These are phyloP conservation scores for Myxozyma kluyveri DNA, from an alignment of 805 yeast genomes.

Conservation along the genomic window DNA sequence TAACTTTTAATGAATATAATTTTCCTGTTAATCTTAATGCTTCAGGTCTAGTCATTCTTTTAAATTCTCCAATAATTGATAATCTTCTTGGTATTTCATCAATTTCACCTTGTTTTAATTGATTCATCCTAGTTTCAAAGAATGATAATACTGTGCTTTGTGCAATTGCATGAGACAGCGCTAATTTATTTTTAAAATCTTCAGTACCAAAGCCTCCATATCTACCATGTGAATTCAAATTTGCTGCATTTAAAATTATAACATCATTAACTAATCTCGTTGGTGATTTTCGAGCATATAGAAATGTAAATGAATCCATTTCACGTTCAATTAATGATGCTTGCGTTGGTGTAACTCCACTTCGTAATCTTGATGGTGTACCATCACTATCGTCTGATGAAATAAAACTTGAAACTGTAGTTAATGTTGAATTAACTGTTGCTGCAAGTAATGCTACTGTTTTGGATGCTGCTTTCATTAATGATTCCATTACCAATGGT, in stretches of 20 bases:
- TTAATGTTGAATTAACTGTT: too few species aligned
- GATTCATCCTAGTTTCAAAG: constrained; percentile 86
- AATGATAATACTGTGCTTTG: constrained; percentile 89
- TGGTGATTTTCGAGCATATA: constrained; percentile 50
- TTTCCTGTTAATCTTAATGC: constrained; percentile 85
- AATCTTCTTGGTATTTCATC: constrained; percentile 81
- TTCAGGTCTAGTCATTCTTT: constrained; percentile 72
- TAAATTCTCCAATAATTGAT: constrained; percentile 85
- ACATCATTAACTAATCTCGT: constrained; percentile 75
- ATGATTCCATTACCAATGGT: too few species aligned
- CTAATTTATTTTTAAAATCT: constrained; percentile 86
- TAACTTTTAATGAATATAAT: constrained; percentile 84
- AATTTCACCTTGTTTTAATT: constrained; percentile 45
- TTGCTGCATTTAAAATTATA: constrained; percentile 70
- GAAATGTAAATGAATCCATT: constrained; percentile 81
- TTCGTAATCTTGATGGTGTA: constrained; percentile 43
- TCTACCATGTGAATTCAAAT: constrained; percentile 1
- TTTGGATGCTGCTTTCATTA: too few species aligned
- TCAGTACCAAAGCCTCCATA: too few species aligned
- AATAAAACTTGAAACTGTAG: neutral
- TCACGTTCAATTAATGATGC: constrained; percentile 83
- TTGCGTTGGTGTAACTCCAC: constrained; percentile 73
- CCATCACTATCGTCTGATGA: neutral
- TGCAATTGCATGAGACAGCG: constrained; percentile 95
- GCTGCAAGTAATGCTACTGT: too few species aligned